Evolutionary conservation across 768 basidiomycete species (phyloP).

Genomic region (Lanmaoa pseudosensibilis): DNA sequence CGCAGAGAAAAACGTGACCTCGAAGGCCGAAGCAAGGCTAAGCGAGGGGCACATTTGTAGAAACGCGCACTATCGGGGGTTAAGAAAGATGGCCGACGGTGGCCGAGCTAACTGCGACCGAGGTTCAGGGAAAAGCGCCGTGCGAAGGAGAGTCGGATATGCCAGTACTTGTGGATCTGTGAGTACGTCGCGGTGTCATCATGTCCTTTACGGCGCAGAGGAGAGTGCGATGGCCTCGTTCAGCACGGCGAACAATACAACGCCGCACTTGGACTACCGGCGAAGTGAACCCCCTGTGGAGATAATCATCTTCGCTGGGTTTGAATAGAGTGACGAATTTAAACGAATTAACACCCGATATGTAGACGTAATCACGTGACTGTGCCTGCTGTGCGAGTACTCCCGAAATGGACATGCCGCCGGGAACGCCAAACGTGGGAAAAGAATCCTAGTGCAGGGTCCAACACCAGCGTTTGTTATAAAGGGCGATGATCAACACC

Average conservation of each 20-base stretch:
- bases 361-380: slow-evolving; percentile 27
- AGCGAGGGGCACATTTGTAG: background rate
- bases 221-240: slow-evolving; percentile 4
- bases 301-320: slow-evolving; percentile 28
- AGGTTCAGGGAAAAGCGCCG: background rate
- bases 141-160: background rate
- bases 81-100: slow-evolving; percentile 11
- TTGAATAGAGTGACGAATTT: slow-evolving; percentile 10
- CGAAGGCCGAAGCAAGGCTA: background rate
- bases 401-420: slow-evolving; percentile 33
- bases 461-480: slow-evolving; percentile 36
- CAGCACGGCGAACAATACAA: background rate
- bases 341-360: slow-evolving; percentile 20
- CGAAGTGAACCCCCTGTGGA: slow-evolving; percentile 1
- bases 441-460: slow-evolving; percentile 35
- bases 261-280: background rate
- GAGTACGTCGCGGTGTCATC: background rate
- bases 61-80: slow-evolving; percentile 3
- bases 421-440: slow-evolving; percentile 38
- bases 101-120: slow-evolving; percentile 1
- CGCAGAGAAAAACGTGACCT: background rate
- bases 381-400: slow-evolving; percentile 26
- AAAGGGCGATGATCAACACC: slow-evolving; percentile 42
- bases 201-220: background rate
- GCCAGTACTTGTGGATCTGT: background rate